phyloP scores from a whole-genome alignment of 371 early-diverging fungal genomes.

The Mortierella sp. region DNA sequence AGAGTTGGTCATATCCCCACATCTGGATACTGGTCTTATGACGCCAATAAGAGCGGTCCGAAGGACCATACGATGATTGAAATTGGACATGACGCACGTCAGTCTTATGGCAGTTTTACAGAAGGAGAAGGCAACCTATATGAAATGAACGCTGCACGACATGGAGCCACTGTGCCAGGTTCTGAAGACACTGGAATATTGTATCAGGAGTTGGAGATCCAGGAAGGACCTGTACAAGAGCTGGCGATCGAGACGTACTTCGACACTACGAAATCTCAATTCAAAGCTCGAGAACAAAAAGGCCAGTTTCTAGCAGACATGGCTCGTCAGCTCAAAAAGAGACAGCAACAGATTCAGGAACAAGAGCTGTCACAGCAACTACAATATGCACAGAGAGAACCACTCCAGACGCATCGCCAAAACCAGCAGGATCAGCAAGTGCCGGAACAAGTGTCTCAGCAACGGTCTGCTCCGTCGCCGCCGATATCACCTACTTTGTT shows the following conservation, averaged over 20 bases:
- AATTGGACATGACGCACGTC: no score
- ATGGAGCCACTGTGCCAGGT: constrained; percentile 17
- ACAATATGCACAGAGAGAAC: background rate
- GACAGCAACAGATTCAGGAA: constrained; percentile 15
- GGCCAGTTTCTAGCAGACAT: constrained; percentile 26
- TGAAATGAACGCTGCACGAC: constrained; percentile 5
- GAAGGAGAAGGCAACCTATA: no score
- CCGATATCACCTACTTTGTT: background rate
- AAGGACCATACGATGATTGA: background rate
- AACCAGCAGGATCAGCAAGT: background rate
- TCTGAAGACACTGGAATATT: constrained; percentile 14
- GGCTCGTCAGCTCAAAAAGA: constrained; percentile 27
- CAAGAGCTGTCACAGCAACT: constrained; percentile 1
- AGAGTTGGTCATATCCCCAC: no score
- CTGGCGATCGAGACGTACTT: constrained; percentile 48
- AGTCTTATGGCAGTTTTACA: no score
- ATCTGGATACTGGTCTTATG: no score
- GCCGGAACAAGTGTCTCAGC: no score
- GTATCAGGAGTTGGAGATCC: constrained; percentile 21
- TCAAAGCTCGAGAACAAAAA: constrained; percentile 34
- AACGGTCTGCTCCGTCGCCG: no score
- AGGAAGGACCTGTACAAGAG: constrained; percentile 17
- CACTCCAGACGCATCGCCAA: background rate
- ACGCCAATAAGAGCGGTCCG: background rate
- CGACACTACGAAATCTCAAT: constrained; percentile 51